Evolutionary conservation across 148 eudicot genomes (phyloP), one percentile per base, ranked within the genome.

Genomic region (Rhododendron williamsianum): DNA sequence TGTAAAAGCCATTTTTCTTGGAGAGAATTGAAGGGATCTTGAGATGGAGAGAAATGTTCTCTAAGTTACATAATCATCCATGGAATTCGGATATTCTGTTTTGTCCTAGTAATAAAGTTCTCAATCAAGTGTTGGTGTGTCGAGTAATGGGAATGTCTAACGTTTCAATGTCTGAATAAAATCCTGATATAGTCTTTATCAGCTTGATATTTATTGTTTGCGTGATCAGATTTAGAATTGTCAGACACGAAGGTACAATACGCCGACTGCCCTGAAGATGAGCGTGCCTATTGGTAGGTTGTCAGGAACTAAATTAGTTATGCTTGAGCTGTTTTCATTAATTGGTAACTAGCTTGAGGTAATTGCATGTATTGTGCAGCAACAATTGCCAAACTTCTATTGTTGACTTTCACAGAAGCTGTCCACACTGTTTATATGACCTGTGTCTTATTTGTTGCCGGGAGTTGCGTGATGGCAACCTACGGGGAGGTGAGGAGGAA

Each of bases 371-470:
- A 84, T 82, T 60, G 4, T 91, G 92, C 91, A 94, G 93, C 87
- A 81, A 89, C 86, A 85, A 86, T 86, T 92, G 96, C 86, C 82
- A 73, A 71, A 91, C 96, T 30, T 90, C 90, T 48, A 89, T 92
- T 69, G 88, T 84, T 84, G 94, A 93, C 84, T 87, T 85, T 49
- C 89, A 85, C 54, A 83, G 96, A 87, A 91, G 90, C 84, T 93
- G 96, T 45, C 86, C 92, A 1, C 48, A 74, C n/a, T 90, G 94
- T 82, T 23, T 54, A n/a, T 90, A 90, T 87, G 93, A 93, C 82
- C 86, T 92, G 9, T 93, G 96, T 82, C 90, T 92, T 73, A 80
- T 54, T 41, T 93, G 94, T 87, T 93, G 94, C 85, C 87, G 86
- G 30, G 95, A 94, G 88, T 67, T 92, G 16, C 93, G 94, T 52